Base-by-base conservation (phyloP, 768 basidiomycete genomes). In the Trametes meyenii region DNA sequence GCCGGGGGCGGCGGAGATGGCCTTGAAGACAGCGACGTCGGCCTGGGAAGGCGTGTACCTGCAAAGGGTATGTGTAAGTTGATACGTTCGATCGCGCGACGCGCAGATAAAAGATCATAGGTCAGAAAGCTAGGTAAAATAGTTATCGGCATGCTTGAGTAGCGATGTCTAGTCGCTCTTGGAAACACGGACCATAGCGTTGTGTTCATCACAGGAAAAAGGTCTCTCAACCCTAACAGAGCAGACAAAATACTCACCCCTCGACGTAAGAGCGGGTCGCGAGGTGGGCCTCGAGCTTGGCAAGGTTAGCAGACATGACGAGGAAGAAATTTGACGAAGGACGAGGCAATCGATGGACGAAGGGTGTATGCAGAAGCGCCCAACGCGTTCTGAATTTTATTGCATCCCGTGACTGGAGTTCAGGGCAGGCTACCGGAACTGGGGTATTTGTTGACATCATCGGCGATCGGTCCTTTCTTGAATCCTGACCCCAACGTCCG, bases 121-220 rank as follows among this genome's bases (percentile, higher is more conserved):
- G 70, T 92, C 91, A 92, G 90, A 85, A 70, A 74, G 87, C 88
- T 84, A 87, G 82, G 88, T 81, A 77, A 75, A 75, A 73, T 68
- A 66, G 69, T 71, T 89, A 69, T 92, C 90, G 79, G 88, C 90
- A 92, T 78, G 74, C 74, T 83, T 79, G 76, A 77, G 76, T 83
- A 85, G 89, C 88, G 90, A 84, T 90, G 88, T 93, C 92, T 94
- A 88, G 80, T 86, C 90, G 86, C 89, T 85, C 89, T 93, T 87
- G 85, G 92, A 90, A 93, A 93, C 91, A 92, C 92, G 92, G 91
- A 94, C 92, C 92, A 92, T 90, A 90, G 89, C 89, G 73, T 78
- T 68, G 66, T 75, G 38, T 75, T 91, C 90, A 90, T 92, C 88
- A 82, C 68, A 70, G 64, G 57, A 61, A 64, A 53, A 7, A 26